Base-by-base conservation (phyloP, 176 grass and related monocot species). In the Raddia guianensis region DNA sequence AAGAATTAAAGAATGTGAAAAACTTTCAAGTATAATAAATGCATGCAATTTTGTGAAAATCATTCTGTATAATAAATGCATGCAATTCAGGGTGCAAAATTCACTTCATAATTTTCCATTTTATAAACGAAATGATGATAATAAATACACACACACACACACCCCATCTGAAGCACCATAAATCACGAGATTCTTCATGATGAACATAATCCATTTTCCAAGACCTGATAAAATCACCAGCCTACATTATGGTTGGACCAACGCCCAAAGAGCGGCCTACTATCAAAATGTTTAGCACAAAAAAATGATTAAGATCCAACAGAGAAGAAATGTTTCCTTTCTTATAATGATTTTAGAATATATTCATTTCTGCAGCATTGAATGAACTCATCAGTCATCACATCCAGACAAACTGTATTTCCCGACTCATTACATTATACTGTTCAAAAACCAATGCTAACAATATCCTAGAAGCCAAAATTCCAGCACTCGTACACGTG, bases 291-390 rank as follows among this genome's bases (percentile, higher is more conserved):
- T 20, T 76, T 11, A 77, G 3, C 18, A 34, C 12, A 52, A 55
- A 3, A 64, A 82, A 52, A 70, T 72, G 16, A 62, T 6, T 60
- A 33, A 65, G 33, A 58, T 15, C 48, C 67, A 83, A n/a, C 42
- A 54, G 70, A 20, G 54, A 63, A 54, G 70, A 20, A 65, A 63
- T 16, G 7, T 33, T 80, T 40, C 64, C 15, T 2, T 9, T 2
- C 13, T 57, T 3, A 33, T 47, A 48, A 32, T 35, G 51, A 48
- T 75, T 67, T 67, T 51, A 51, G 44, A 6, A 64, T 0, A 0
- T 54, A 59, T 48, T 76, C 45, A 77, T 8, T 16, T 77, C 11
- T 34, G 6, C 15, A 61, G 63, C 43, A 42, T 76, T 42, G 49
- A 73, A 12, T 12, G 12, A 64, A 70, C 66, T 2, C n/a, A 44